Conservation (phyloP, 2,329 filamentous ascomycete genomes). For the Rutstroemia sp. region DNA sequence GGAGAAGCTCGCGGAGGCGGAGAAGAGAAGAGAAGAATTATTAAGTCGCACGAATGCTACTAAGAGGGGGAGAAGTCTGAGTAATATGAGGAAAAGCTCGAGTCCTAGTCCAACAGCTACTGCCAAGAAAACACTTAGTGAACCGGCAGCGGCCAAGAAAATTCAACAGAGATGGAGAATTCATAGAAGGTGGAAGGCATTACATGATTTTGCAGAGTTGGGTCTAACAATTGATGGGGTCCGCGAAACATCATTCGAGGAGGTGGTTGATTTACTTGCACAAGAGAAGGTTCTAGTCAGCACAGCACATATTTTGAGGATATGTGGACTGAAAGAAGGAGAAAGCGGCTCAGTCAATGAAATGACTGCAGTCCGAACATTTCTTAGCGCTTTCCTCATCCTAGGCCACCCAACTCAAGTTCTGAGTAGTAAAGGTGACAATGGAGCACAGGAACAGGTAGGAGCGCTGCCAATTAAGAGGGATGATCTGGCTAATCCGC, state of each 20-base stretch:
- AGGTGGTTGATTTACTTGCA: conserved; percentile 61
- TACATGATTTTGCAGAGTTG: conserved; percentile 59
- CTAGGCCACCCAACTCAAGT: conserved; percentile 72
- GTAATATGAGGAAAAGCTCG: conserved; percentile 43
- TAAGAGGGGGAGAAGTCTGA: conserved; percentile 47
- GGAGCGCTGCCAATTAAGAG: conserved; percentile 39
- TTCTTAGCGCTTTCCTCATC: conserved; percentile 74
- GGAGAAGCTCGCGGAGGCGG: conserved; percentile 70
- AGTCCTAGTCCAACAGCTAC: conserved; percentile 41
- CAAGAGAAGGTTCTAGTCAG: conserved; percentile 57
- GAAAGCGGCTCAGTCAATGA: conserved; percentile 55
- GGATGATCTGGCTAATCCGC: conserved; percentile 52
- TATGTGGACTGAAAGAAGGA: conserved; percentile 63
- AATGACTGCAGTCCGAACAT: conserved; percentile 66
- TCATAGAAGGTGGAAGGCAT: conserved; percentile 46
- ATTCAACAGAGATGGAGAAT: conserved; percentile 68
- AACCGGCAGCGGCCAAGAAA: conserved; percentile 54
- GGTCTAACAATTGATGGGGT: conserved; percentile 65
- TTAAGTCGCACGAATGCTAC: conserved; percentile 44
- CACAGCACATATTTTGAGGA: conserved; percentile 59
- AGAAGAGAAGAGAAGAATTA: conserved; percentile 61
- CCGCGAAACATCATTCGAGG: conserved; percentile 63
- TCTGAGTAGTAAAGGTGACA: conserved; percentile 62
- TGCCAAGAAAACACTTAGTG: conserved; percentile 37
- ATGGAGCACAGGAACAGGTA: conserved; percentile 50